Evolutionary conservation across 2,329 filamentous ascomycete genomes (phyloP), one percentile per base, ranked within the genome.

Genomic region (Venturia aucupariae): DNA sequence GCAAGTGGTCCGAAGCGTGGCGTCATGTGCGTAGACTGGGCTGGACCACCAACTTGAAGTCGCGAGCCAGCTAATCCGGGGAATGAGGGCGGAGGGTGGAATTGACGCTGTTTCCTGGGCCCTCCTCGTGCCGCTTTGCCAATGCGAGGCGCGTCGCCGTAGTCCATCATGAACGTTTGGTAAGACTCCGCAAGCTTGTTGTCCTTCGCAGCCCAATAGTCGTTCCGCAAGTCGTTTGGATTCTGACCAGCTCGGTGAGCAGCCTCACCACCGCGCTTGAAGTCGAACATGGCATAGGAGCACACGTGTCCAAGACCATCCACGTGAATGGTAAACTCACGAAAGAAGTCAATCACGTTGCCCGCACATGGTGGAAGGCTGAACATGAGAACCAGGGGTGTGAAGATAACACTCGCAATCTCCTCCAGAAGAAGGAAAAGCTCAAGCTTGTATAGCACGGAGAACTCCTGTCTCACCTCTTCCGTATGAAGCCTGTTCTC

Each of bases 171-270:
- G 74, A 99, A 99, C 2, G 92, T 92, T 71, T 94, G 92, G 73
- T 97, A 94, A 0, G 93, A 97, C 19, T 92, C 90, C n/a, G 94
- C 88, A 90, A 99, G 96, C 78, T 99, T 99, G 67, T 92, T 90
- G 71, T 99, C 92, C 72, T 97, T 97, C 11, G 92, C 91, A 27
- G 90, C 87, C 72, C 94, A 97, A 74, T 97, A 97, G 69, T 97
- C 92, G 66, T 94, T 90, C 13, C 94, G 86, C 11, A 92, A 83
- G 72, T 74, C 74, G 13, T 75, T 76, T 44, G 67, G 69, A 51
- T 61, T 68, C 60, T 64, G 67, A 48, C 66, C 68, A 46, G 63
- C 55, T 13, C 44, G 65, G 61, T 75, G 73, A 55, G 74, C 73
- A 4, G 77, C 77, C 60, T 84, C 82, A 27, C 87, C 81, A 30